A percentile compares a stretch with the other conserved stretches of the same genome.
Conservation (phyloP, 2,329 filamentous ascomycete species). For the Aspergillus sp. region DNA sequence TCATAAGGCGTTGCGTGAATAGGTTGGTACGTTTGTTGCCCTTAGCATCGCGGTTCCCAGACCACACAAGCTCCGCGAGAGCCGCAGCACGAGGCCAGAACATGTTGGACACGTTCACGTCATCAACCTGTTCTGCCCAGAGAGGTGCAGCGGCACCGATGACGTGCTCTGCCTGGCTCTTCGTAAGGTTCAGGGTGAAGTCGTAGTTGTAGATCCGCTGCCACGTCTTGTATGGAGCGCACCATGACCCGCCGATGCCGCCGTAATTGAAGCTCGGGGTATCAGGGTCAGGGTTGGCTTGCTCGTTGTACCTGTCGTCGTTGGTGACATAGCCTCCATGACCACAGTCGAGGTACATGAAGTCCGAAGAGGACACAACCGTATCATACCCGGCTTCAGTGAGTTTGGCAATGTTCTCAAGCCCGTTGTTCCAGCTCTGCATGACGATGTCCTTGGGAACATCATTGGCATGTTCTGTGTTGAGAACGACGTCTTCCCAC, state of each 20-base stretch:
- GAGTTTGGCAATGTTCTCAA: conserved; percentile 53
- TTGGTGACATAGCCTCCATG: conserved; percentile 56
- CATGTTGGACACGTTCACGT: conserved; percentile 50
- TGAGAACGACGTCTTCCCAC: conserved; percentile 57
- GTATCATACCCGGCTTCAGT: conserved; percentile 53
- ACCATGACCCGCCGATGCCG: conserved; percentile 58
- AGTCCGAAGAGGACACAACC: conserved; percentile 57
- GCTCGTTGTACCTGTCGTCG: conserved; percentile 57
- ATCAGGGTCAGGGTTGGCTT: conserved; percentile 50
- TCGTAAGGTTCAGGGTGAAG: conserved; percentile 52
- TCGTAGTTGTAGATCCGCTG: conserved; percentile 62
- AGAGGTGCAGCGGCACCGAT: conserved; percentile 54
- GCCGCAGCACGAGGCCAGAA: conserved; percentile 60
- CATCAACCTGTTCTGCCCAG: conserved; percentile 58
- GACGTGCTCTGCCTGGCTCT: conserved; percentile 48
- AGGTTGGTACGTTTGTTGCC: conserved; percentile 54
- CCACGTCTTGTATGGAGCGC: conserved; percentile 60
- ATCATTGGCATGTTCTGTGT: conserved; percentile 44
- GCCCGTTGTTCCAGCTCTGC: conserved; percentile 57
- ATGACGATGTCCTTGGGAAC: conserved; percentile 54
- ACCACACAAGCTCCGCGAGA: conserved; percentile 57
- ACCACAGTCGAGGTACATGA: conserved; percentile 59
- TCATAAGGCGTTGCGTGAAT: conserved; percentile 57
- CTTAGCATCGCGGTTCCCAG: conserved; percentile 51
- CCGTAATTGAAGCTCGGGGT: conserved; percentile 55